Percentiles rank a stretch among this genome's conserved stretches.
phyloP scores from a whole-genome alignment of 2,329 filamentous ascomycete genomes.

The Xylaria hypoxylon region DNA sequence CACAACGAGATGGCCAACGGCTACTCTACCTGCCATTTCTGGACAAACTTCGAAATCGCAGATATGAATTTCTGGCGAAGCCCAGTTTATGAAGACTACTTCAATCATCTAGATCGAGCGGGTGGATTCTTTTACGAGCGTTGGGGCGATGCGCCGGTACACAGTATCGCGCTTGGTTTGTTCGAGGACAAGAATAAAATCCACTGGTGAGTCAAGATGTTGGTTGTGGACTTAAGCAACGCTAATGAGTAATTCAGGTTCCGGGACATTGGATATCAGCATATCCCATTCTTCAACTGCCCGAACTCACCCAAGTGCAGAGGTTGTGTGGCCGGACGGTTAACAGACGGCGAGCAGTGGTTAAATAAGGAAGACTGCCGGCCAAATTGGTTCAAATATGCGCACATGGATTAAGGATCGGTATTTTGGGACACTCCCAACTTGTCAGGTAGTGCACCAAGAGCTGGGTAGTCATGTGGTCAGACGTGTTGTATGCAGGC shows the following conservation, averaged over 20 bases:
- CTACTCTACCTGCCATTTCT: constrained; percentile 98
- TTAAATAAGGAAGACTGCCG: constrained; percentile 92
- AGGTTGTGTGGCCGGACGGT: constrained; percentile 85
- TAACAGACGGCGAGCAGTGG: constrained; percentile 89
- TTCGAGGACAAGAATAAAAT: constrained; percentile 93
- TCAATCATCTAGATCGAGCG: constrained; percentile 91
- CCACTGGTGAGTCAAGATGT: constrained; percentile 77
- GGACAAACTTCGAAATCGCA: constrained; percentile 98
- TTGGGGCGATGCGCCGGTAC: constrained; percentile 97
- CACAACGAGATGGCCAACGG: constrained; percentile 86
- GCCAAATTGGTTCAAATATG: constrained; percentile 97
- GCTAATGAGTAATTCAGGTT: constrained; percentile 73
- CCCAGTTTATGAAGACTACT: constrained; percentile 92
- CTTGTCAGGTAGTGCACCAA: constrained; percentile 44
- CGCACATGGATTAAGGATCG: constrained; percentile 74
- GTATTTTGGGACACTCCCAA: constrained; percentile 36
- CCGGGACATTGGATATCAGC: constrained; percentile 98
- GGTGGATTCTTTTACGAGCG: constrained; percentile 99
- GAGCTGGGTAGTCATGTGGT: constrained; percentile 33
- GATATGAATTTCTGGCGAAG: constrained; percentile 94
- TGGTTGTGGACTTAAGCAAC: constrained; percentile 15
- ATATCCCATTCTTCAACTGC: constrained; percentile 99
- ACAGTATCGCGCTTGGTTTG: constrained; percentile 90
- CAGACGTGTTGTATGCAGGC: constrained; percentile 26
- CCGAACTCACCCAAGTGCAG: constrained; percentile 95